A percentile compares a stretch with the other conserved stretches of the same genome.
Evolutionary conservation across 2,329 filamentous ascomycete species (phyloP).

Genomic region (Dichotomopilus funicola): DNA sequence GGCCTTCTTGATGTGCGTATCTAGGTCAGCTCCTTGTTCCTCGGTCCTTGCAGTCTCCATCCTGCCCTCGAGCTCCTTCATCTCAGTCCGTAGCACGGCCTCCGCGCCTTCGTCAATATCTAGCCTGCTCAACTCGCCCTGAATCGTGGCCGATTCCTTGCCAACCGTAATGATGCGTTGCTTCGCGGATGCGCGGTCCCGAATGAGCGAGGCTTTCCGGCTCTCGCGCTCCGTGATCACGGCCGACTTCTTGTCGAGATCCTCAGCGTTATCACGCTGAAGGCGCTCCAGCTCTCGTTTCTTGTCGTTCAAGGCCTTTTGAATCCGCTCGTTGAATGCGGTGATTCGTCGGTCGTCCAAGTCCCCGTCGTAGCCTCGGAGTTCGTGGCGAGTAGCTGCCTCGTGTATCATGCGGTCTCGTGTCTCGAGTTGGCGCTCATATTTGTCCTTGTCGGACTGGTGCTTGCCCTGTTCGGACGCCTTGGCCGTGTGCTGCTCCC

Average conservation of each 20-base stretch:
- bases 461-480: conserved; percentile 66
- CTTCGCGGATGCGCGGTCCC: conserved; percentile 67
- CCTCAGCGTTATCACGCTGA: conserved; percentile 65
- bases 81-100: conserved; percentile 66
- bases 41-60: conserved; percentile 58
- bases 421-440: conserved; percentile 69
- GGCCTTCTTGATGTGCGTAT: conserved; percentile 60
- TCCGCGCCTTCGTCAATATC: conserved; percentile 80
- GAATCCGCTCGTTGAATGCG: conserved; percentile 71
- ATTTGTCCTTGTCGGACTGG: conserved; percentile 79
- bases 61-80: conserved; percentile 60
- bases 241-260: conserved; percentile 65
- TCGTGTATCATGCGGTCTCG: conserved; percentile 71
- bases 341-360: conserved; percentile 66
- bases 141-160: conserved; percentile 57
- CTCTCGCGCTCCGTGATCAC: conserved; percentile 68
- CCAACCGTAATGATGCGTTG: conserved; percentile 70
- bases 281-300: conserved; percentile 69
- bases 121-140: conserved; percentile 64
- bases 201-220: conserved; percentile 62
- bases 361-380: conserved; percentile 78
- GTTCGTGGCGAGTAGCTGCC: conserved; percentile 66
- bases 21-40: conserved; percentile 59
- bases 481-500: conserved; percentile 44
- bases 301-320: conserved; percentile 70